phyloP scores from a whole-genome alignment of 305 asterid genomes.

The Fraxinus sp. region DNA sequence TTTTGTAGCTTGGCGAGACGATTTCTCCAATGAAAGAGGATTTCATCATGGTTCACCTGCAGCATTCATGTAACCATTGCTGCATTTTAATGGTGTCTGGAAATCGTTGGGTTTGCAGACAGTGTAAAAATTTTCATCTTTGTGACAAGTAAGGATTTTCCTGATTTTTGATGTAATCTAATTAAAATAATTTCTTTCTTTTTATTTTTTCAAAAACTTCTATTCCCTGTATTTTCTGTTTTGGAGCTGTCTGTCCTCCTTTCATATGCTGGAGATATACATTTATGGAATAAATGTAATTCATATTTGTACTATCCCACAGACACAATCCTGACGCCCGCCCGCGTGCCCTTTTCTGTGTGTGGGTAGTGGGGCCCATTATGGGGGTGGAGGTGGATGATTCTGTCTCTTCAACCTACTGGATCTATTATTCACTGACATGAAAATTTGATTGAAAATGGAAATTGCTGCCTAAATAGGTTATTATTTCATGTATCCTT shows the following conservation, averaged over 20 bases:
- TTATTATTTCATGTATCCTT: neutral
- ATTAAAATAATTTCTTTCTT: neutral
- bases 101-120: conserved; percentile 80
- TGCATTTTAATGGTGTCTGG: conserved; percentile 90
- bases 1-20: conserved; percentile 91
- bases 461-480: neutral
- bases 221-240: neutral
- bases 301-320: neutral
- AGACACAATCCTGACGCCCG: neutral
- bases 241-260: neutral
- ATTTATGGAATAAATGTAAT: neutral
- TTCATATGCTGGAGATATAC: conserved; percentile 12
- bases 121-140: conserved; percentile 80
- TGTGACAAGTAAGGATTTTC: conserved; percentile 68
- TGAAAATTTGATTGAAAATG: neutral
- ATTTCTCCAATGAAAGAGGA: conserved; percentile 96
- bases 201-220: neutral
- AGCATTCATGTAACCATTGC: conserved; percentile 86
- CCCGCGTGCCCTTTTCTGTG: neutral
- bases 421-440: neutral
- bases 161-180: conserved; percentile 10
- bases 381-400: neutral
- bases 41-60: conserved; percentile 98
- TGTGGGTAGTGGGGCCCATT: neutral
- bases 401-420: neutral